Evolutionary conservation across 164 flowering plant species (phyloP), one percentile per base, ranked within the genome.

Genomic region (Chloranthus sessilifolius): DNA sequence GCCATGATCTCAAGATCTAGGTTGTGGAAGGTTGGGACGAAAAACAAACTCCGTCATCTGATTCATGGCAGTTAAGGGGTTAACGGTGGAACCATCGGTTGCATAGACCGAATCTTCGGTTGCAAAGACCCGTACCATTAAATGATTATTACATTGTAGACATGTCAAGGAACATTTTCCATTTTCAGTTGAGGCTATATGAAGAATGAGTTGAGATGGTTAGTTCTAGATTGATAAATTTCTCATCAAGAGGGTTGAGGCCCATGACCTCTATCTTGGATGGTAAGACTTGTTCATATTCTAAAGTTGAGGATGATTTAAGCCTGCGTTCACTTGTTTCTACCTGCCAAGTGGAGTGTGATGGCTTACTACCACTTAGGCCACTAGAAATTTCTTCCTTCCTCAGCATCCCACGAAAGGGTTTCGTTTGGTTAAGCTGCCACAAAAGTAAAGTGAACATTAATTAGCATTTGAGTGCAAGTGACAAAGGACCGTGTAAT

Each of bases 211-310:
- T 25, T 21, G 39, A 62, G 27, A 67, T 63, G 42, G 61, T 59
- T 39, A 67, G 50, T 23, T 67, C 64, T 36, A 67, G 48, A 33
- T 67, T 58, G 33, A 67, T 31, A 9, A 25, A 4, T 36, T 37
- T 57, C 9, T 20, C 40, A 12, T 33, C 31, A 17, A 2, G 37
- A 10, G 36, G 34, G n/a, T 60, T 40, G 17, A n/a, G 20, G 29
- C 22, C 29, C 7, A 26, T 24, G 26, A 5, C 39, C 12, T 15
- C 38, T 15, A 34, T 29, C 12, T 21, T 8, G 5, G 38, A 10
- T 16, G 16, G 9, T 19, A 5, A 5, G 11, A 21, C 17, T 38
- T 40, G 22, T 28, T 37, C 12, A 47, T 28, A 17, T 23, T 38
- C 42, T 3, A 9, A 34, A 5, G 19, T 27, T 11, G 50, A 51